These are phyloP conservation scores for Tolypocladium ovalisporum DNA, from an alignment of 2,329 filamentous ascomycete species.

Conservation along the genomic window DNA sequence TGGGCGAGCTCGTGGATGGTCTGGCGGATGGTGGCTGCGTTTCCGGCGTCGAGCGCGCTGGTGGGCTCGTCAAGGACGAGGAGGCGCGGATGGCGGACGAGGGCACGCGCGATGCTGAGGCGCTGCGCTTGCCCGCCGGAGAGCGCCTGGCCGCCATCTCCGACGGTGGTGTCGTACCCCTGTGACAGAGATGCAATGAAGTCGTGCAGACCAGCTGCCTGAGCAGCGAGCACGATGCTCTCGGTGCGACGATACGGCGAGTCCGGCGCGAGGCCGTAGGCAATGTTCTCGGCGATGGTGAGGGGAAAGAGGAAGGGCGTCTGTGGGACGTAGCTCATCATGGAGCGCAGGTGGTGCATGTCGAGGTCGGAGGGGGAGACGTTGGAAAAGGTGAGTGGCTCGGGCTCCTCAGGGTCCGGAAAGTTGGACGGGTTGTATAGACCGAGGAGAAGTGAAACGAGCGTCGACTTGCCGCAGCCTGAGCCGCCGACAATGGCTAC, in stretches of 20 bases:
- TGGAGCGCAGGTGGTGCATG: conserved; percentile 45
- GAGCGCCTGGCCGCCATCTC: conserved; percentile 62
- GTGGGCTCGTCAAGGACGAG: conserved; percentile 84
- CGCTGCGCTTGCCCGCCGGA: conserved; percentile 79
- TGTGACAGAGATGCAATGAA: conserved; percentile 62
- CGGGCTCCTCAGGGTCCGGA: not conserved
- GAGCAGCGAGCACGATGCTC: conserved; percentile 41
- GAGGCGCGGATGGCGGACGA: conserved; percentile 59
- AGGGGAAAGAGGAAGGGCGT: conserved; percentile 66
- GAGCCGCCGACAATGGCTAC: conserved; percentile 75
- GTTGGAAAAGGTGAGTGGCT: conserved; percentile 45
- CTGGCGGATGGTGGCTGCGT: conserved; percentile 50
- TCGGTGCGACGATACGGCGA: conserved; percentile 35
- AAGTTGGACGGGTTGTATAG: conserved; percentile 44
- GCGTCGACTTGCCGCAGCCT: conserved; percentile 84
- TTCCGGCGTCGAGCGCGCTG: conserved; percentile 62
- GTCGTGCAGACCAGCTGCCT: conserved; percentile 57
- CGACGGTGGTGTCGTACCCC: conserved; percentile 53
- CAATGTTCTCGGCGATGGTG: conserved; percentile 70
- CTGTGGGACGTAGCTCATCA: conserved; percentile 60
- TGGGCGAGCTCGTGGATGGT: conserved; percentile 46
- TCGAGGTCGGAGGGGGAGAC: conserved; percentile 48
- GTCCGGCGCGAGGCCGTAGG: conserved; percentile 56
- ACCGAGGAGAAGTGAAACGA: conserved; percentile 63
- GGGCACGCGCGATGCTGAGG: conserved; percentile 68